phyloP scores from a whole-genome alignment of 2,329 filamentous ascomycete genomes.

The Trichoderma sp. region DNA sequence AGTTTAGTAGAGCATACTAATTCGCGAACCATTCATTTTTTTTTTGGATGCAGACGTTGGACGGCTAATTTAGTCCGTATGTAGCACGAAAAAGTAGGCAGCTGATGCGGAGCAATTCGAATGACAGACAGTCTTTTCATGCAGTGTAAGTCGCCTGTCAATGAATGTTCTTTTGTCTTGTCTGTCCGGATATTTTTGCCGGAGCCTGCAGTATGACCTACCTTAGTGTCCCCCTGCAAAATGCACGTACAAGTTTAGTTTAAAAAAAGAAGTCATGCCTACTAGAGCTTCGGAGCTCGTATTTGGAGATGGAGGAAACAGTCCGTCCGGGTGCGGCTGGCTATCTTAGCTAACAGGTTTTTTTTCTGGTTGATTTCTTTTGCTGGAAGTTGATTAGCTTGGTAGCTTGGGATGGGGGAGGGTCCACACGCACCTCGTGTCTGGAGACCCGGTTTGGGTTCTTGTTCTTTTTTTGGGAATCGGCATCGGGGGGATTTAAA shows the following conservation, averaged over 20 bases:
- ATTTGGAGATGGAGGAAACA: not conserved
- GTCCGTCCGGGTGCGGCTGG: not conserved
- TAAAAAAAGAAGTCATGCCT: too few relatives aligned
- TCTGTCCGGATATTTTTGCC: not conserved
- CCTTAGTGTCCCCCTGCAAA: not conserved
- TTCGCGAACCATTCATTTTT: too few relatives aligned
- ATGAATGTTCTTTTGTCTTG: not conserved
- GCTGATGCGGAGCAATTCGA: not conserved
- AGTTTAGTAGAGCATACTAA: not conserved
- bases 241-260: not conserved
- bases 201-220: not conserved
- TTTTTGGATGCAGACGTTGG: not conserved
- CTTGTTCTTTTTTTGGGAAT: not conserved
- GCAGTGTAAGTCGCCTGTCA: not conserved
- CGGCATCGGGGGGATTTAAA: not conserved
- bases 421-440: constrained; percentile 20
- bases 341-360: not conserved
- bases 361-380: not conserved
- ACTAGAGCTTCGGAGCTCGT: not conserved
- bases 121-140: not conserved
- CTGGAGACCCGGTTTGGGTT: not conserved
- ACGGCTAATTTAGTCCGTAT: not conserved
- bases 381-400: not conserved
- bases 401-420: not conserved
- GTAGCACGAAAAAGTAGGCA: not conserved